Conservation (phyloP, 768 basidiomycete genomes). For the Psilocybe cyanescens region DNA sequence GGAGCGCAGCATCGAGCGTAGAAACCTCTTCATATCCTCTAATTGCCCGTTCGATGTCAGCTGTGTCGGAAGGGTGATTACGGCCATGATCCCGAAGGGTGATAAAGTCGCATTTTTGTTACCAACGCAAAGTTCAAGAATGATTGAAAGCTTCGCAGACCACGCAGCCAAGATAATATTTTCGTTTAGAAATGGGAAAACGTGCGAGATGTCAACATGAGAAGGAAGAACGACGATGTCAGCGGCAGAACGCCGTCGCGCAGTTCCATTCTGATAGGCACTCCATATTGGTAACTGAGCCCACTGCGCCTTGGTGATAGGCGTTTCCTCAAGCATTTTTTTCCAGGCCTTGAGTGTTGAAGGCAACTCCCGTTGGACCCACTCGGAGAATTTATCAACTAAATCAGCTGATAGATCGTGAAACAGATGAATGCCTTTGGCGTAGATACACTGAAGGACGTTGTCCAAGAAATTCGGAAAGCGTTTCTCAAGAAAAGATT, state of each 20-base stretch:
- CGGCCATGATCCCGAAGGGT: neutral
- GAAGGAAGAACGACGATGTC: slow-evolving; percentile 9
- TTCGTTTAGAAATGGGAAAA: slow-evolving; percentile 5
- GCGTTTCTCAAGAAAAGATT: neutral
- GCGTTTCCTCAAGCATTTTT: neutral
- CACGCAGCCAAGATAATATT: neutral
- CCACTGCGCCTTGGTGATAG: neutral
- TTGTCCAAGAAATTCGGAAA: slow-evolving; percentile 11
- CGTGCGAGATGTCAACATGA: neutral
- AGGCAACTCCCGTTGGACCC: neutral
- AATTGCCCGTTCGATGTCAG: neutral
- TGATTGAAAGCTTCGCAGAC: neutral
- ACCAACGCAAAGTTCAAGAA: slow-evolving; percentile 1
- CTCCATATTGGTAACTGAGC: slow-evolving; percentile 14
- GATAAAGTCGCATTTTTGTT: neutral
- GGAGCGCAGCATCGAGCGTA: neutral
- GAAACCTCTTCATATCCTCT: neutral
- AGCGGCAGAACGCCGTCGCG: neutral
- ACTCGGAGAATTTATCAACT: neutral
- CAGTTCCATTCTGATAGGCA: neutral
- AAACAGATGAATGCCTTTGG: neutral
- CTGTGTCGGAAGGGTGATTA: neutral
- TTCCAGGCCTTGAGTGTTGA: neutral
- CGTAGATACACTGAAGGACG: slow-evolving; percentile 9
- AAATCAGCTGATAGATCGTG: neutral